Conservation (phyloP, 2,329 filamentous ascomycete genomes). For the Sphaceloma murrayae region DNA sequence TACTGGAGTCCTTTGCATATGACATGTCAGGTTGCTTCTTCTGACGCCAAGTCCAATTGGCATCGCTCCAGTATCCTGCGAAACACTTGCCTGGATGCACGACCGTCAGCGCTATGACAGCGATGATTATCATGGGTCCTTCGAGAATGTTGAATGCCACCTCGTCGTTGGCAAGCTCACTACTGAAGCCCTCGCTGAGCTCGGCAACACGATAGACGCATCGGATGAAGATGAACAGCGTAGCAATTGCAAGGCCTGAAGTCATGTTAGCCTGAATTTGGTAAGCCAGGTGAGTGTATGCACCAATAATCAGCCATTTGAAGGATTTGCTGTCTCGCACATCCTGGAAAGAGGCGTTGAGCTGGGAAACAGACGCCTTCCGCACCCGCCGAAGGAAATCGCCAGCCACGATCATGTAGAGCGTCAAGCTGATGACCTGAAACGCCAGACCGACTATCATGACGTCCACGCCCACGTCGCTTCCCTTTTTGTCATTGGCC, state of each 20-base stretch:
- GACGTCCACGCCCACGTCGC: conserved; percentile 41
- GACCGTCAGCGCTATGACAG: conserved; percentile 34
- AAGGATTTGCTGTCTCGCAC: conserved; percentile 16
- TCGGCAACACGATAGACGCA: conserved; percentile 43
- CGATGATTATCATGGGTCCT: conserved; percentile 42
- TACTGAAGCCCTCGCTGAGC: conserved; percentile 39
- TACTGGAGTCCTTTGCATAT: neutral
- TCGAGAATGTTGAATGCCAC: conserved; percentile 40
- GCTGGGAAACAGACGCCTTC: conserved; percentile 6
- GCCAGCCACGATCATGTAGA: conserved; percentile 31
- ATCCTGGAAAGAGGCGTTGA: conserved; percentile 8
- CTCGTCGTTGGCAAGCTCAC: conserved; percentile 38
- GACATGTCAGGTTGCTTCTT: neutral
- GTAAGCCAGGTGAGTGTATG: neutral
- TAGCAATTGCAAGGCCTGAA: conserved; percentile 31
- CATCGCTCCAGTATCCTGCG: conserved; percentile 12
- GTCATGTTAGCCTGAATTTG: neutral
- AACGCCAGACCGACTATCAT: conserved; percentile 49
- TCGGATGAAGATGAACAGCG: conserved; percentile 38
- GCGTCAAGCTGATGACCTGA: conserved; percentile 43
- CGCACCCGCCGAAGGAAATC: neutral
- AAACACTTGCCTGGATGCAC: conserved; percentile 36
- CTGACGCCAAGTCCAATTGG: conserved; percentile 19
- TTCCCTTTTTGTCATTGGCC: conserved; percentile 32
- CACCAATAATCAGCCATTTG: conserved; percentile 16